Percentiles rank a stretch among this genome's conserved stretches.
Conservation (phyloP, 768 basidiomycete genomes). For the Podaxis sp. region DNA sequence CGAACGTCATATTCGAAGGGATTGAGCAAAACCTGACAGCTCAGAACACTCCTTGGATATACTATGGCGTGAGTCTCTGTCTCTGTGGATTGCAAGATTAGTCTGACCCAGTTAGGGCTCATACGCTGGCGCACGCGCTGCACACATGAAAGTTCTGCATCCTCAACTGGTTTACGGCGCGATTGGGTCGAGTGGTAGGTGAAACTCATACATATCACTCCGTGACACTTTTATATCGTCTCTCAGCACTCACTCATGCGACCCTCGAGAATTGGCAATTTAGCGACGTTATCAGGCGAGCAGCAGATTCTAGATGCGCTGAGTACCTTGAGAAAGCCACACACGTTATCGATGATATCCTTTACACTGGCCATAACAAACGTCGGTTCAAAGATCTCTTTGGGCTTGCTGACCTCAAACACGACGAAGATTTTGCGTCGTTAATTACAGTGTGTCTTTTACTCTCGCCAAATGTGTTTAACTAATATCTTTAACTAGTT, state of each 20-base stretch:
- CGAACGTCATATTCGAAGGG: background rate
- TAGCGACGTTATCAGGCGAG: conserved; percentile 71
- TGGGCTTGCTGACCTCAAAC: conserved; percentile 59
- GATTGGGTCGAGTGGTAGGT: background rate
- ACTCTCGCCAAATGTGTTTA: conserved; percentile 19
- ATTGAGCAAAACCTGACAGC: background rate
- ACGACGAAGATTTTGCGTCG: conserved; percentile 76
- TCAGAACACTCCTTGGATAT: background rate
- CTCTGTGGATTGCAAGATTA: background rate
- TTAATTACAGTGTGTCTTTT: conserved; percentile 45
- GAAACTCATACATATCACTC: background rate
- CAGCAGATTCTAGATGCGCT: conserved; percentile 61
- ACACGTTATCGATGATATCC: conserved; percentile 53
- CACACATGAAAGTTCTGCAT: conserved; percentile 83
- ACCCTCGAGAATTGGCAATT: conserved; percentile 80
- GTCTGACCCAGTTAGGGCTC: conserved; percentile 48
- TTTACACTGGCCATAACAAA: conserved; percentile 42
- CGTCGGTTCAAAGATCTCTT: conserved; percentile 66
- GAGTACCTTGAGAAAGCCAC: conserved; percentile 53
- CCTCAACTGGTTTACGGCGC: conserved; percentile 69
- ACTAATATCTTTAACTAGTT: background rate
- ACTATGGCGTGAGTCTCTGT: background rate
- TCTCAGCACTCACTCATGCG: conserved; percentile 85
- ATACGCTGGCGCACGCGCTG: conserved; percentile 89
- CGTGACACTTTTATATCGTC: conserved; percentile 29